These are phyloP conservation scores for Daldinia childiae DNA, from an alignment of 495 filamentous ascomycete species.

Conservation along the genomic window DNA sequence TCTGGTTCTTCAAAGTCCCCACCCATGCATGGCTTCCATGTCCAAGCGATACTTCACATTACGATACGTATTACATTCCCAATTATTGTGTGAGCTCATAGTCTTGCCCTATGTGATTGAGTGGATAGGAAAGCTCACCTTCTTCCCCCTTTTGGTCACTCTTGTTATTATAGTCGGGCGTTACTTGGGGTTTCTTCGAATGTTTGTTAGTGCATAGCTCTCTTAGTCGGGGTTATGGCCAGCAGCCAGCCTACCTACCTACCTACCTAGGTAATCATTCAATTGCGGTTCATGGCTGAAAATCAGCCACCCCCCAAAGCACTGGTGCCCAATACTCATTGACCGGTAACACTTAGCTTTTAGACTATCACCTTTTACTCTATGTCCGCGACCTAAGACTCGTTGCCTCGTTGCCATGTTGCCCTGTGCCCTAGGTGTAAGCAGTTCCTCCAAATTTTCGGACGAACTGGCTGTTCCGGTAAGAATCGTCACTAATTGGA, in stretches of 20 bases:
- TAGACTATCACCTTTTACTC: neutral
- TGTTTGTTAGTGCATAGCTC: neutral
- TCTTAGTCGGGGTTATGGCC: neutral
- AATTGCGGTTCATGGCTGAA: neutral
- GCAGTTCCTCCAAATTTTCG: neutral
- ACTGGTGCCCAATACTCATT: conserved; percentile 16
- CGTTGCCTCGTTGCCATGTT: neutral
- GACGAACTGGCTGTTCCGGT: neutral
- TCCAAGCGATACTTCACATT: neutral
- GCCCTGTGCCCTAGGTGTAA: neutral
- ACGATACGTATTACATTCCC: neutral
- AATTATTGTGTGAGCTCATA: neutral
- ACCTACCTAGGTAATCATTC: neutral
- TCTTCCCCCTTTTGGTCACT: neutral
- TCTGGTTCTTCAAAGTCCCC: neutral
- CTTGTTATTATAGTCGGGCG: conserved; percentile 14
- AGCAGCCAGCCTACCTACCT: too few species aligned
- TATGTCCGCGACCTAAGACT: neutral
- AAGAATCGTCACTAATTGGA: neutral
- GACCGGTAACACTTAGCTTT: neutral
- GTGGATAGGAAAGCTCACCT: neutral
- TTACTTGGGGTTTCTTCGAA: neutral
- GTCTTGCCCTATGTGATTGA: conserved; percentile 7
- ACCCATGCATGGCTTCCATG: neutral
- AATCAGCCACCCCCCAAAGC: neutral